These are phyloP conservation scores for Colletotrichum godetiae DNA, from an alignment of 2,329 filamentous ascomycete species.

Conservation along the genomic window DNA sequence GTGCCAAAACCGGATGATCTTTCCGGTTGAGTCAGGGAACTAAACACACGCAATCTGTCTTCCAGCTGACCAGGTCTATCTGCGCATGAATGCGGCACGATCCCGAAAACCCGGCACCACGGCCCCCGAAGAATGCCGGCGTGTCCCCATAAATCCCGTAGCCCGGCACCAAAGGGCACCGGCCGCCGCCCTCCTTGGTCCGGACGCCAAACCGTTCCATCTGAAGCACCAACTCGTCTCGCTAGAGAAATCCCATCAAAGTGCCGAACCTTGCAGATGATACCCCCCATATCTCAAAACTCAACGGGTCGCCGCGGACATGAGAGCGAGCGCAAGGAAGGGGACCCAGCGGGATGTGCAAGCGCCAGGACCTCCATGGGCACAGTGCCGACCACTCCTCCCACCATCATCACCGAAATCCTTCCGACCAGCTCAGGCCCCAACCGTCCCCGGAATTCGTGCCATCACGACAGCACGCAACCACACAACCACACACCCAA, in stretches of 20 bases:
- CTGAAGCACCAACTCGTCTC: slow-evolving; percentile 11
- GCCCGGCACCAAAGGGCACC: neutral
- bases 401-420: neutral
- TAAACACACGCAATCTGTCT: neutral
- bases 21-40: neutral
- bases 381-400: slow-evolving; percentile 4
- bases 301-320: slow-evolving; percentile 13
- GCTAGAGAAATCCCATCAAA: slow-evolving; percentile 20
- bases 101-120: slow-evolving; percentile 1
- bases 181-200: neutral
- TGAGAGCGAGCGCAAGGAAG: neutral
- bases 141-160: slow-evolving; percentile 12
- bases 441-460: slow-evolving; percentile 16
- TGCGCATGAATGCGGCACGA: neutral
- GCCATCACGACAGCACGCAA: neutral
- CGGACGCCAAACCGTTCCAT: neutral
- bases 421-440: neutral
- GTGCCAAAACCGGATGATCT: neutral
- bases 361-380: slow-evolving; percentile 19
- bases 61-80: neutral
- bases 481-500: neutral
- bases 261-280: slow-evolving; percentile 35
- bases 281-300: slow-evolving; percentile 10
- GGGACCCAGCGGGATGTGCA: slow-evolving; percentile 4
- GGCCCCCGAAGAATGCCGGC: neutral